Percentiles rank a stretch among this genome's conserved stretches.
Evolutionary conservation across 2,329 filamentous ascomycete species (phyloP).

Genomic region (Achaetomium macrosporum): DNA sequence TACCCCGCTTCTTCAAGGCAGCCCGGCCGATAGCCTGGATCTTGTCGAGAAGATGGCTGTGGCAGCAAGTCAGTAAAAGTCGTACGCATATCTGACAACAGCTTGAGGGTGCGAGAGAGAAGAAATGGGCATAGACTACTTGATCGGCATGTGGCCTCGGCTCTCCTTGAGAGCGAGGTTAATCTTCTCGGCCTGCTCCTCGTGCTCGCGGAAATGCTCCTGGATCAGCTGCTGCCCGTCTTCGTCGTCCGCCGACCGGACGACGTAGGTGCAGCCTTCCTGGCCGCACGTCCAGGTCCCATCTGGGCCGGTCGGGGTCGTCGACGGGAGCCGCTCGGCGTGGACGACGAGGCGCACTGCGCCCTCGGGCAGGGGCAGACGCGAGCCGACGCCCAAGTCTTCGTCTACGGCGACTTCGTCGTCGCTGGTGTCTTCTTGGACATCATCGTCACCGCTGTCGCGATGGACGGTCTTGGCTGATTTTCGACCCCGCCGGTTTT

Average conservation of each 20-base stretch:
- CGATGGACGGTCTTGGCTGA: constrained; percentile 32
- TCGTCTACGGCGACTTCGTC: constrained; percentile 15
- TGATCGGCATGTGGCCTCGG: constrained; percentile 49
- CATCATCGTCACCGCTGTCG: constrained; percentile 30
- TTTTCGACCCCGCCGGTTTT: constrained; percentile 25
- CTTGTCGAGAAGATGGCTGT: constrained; percentile 51
- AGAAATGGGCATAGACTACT: constrained; percentile 35
- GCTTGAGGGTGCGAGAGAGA: constrained; percentile 4
- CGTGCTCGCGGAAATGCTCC: constrained; percentile 57
- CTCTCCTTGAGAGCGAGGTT: constrained; percentile 53
- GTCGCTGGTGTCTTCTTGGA: constrained; percentile 22
- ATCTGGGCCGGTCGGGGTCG: constrained; percentile 48
- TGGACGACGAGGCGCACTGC: constrained; percentile 41
- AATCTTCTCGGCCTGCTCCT: constrained; percentile 45
- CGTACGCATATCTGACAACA: neutral
- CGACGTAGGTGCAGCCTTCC: constrained; percentile 57
- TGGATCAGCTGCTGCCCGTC: constrained; percentile 52
- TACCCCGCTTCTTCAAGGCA: constrained; percentile 28
- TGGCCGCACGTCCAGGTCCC: constrained; percentile 63
- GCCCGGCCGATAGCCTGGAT: constrained; percentile 43
- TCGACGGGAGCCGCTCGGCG: constrained; percentile 45
- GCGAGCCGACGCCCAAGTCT: constrained; percentile 2
- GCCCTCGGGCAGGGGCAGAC: constrained; percentile 20
- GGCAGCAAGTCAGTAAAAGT: constrained; percentile 27
- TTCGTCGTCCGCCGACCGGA: constrained; percentile 55